Evolutionary conservation across 1,284 basidiomycete genomes (phyloP), one percentile per base, ranked within the genome.

Genomic region (Trichosporon asahii): DNA sequence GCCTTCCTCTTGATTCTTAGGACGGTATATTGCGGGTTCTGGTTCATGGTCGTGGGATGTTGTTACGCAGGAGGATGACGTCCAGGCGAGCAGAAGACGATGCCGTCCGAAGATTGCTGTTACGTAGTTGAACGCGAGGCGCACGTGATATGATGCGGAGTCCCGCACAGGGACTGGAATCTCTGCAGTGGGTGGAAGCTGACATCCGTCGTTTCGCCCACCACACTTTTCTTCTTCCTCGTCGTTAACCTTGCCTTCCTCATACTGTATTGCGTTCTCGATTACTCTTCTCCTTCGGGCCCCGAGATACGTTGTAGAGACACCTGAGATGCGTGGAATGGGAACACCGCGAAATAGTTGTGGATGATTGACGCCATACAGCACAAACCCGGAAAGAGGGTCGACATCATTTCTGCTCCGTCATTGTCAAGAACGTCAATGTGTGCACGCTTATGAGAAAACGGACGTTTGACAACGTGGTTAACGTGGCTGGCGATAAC

Each of bases 1-100:
- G 82, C 80, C 72, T 84, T 84, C 3, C 84, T 76, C 76, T 85
- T 85, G 79, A 85, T 84, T 11, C 83, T 73, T 46, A 85, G 74
- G 29, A 85, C 81, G 15, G 82, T 83, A 67, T 78, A 80, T 57
- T 68, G 69, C 3, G 67, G 67, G 14, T 61, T 61, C 12, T 53
- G 33, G 27, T 21, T 35, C 64, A 65, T 68, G 23, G 49, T 65
- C 15, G 57, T 29, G 31, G 29, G 14, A 8, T 31, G 57, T 31
- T 27, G 15, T 2, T 29, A 15, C 23, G 12, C 55, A 29, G 25
- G 18, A 31, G 14, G 33, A n/a, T 53, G 49, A 53, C 15, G 29
- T 31, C 21, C 27, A 18, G 27, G 18, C 18, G 29, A n/a, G 9
- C 57, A 15, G 57, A 29, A 61, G 57, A 61, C 18, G 9, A 15